Percentiles rank a stretch among this genome's conserved stretches.
phyloP scores from a whole-genome alignment of 306 rosid species.

The Prunus armeniaca region DNA sequence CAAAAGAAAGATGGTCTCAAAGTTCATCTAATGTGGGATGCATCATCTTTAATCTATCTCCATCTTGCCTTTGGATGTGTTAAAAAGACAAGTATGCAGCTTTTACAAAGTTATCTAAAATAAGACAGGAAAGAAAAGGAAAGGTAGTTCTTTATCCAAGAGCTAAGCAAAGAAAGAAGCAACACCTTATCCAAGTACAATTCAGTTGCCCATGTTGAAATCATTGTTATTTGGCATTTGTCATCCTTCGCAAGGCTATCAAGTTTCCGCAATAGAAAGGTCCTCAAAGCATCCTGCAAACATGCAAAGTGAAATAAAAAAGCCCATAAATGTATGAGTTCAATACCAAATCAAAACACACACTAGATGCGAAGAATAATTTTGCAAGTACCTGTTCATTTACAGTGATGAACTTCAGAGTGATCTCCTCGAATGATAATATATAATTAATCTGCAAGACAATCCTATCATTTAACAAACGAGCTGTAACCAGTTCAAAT shows the following conservation, averaged over 20 bases:
- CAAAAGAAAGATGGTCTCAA: neutral
- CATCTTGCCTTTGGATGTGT: neutral
- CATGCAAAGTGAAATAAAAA: constrained; percentile 19
- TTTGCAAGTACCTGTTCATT: constrained; percentile 75
- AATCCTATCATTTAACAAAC: constrained; percentile 26
- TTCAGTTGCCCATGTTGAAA: constrained; percentile 96
- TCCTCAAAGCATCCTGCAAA: constrained; percentile 88
- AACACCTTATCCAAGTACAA: constrained; percentile 93
- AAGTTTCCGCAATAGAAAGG: constrained; percentile 85
- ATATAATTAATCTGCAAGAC: constrained; percentile 82
- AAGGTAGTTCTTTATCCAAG: constrained; percentile 22
- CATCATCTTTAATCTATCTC: neutral
- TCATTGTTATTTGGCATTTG: constrained; percentile 98
- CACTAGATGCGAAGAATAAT: constrained; percentile 11
- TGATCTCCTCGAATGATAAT: constrained; percentile 88
- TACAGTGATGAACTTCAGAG: constrained; percentile 78
- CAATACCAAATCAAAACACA: constrained; percentile 14
- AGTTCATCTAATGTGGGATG: neutral
- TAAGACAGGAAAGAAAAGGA: neutral
- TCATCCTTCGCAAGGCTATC: constrained; percentile 78
- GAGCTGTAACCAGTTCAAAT: neutral
- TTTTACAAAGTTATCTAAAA: neutral
- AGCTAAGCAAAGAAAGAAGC: constrained; percentile 19
- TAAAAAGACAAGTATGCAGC: neutral
- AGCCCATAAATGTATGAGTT: constrained; percentile 12